Conservation (phyloP, 768 basidiomycete species). For the Agaricus blazei region DNA sequence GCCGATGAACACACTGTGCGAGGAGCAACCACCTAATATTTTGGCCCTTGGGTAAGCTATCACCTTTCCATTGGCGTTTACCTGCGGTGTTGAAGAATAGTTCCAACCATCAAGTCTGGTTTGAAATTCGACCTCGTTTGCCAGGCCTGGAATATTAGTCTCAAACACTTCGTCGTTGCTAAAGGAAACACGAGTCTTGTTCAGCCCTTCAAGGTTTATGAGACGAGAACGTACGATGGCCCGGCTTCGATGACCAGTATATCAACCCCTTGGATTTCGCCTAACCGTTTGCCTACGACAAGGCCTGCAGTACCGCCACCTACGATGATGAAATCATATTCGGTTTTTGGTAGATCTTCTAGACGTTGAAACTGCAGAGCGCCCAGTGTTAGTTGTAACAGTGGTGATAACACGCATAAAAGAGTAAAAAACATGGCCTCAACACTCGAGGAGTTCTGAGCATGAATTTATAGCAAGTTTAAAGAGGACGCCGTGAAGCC, state of each 20-base stretch:
- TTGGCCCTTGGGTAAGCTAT: conserved; percentile 1
- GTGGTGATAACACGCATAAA: not conserved
- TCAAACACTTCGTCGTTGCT: conserved; percentile 6
- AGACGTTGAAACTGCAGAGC: conserved; percentile 3
- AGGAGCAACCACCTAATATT: conserved; percentile 11
- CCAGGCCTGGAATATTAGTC: not conserved
- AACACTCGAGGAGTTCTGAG: no score
- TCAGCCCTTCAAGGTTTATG: no score
- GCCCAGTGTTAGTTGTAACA: not conserved
- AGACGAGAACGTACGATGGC: conserved; percentile 6
- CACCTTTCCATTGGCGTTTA: conserved; percentile 8
- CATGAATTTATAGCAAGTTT: no score
- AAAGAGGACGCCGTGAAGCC: no score
- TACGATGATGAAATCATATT: conserved; percentile 3
- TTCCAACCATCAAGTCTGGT: conserved; percentile 12
- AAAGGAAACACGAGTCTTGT: no score
- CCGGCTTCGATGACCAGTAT: conserved; percentile 14
- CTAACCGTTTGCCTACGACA: conserved; percentile 8
- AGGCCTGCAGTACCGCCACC: conserved; percentile 11
- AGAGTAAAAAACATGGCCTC: not conserved
- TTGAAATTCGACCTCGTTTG: not conserved
- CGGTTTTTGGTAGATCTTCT: not conserved
- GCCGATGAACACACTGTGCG: conserved; percentile 8
- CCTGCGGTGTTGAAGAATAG: conserved; percentile 9
- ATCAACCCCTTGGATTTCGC: conserved; percentile 5